Conservation (phyloP, 352 stramenopile species). For the Globisporangium viniferum region DNA sequence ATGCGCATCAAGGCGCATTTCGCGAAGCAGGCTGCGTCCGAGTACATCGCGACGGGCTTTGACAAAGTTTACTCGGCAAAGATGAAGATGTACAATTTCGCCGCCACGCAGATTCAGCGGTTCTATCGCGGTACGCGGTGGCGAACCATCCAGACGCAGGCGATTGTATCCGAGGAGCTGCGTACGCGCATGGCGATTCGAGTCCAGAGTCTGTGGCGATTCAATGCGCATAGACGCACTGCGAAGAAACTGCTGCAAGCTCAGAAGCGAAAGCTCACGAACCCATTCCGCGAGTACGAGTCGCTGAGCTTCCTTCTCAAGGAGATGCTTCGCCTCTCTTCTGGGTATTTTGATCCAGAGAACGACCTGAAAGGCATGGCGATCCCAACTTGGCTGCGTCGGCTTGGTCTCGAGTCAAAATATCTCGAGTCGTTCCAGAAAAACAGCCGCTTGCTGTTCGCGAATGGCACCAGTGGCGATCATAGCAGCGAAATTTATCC, state of each 20-base stretch:
- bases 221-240: constrained; percentile 45
- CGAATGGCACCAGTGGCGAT: neutral
- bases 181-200: constrained; percentile 49
- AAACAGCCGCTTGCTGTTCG: constrained; percentile 16
- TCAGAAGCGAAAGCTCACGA: constrained; percentile 50
- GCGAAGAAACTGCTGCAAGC: constrained; percentile 42
- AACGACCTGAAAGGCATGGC: constrained; percentile 58
- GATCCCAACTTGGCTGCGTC: constrained; percentile 49
- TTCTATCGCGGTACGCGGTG: constrained; percentile 38
- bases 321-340: constrained; percentile 24
- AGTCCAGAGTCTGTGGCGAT: constrained; percentile 61
- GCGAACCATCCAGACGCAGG: constrained; percentile 29
- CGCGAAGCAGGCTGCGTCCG: constrained; percentile 15
- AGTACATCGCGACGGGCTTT: constrained; percentile 29
- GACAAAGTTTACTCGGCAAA: constrained; percentile 22
- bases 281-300: constrained; percentile 35
- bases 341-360: constrained; percentile 42
- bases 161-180: constrained; percentile 36
- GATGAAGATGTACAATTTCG: constrained; percentile 34
- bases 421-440: constrained; percentile 53
- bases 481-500: neutral
- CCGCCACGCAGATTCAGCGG: constrained; percentile 59
- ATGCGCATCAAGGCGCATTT: constrained; percentile 29
- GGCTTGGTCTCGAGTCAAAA: constrained; percentile 47
- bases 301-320: constrained; percentile 36